Evolutionary conservation across 2,329 filamentous ascomycete genomes (phyloP).

Genomic region (Exophiala oligosperma): DNA sequence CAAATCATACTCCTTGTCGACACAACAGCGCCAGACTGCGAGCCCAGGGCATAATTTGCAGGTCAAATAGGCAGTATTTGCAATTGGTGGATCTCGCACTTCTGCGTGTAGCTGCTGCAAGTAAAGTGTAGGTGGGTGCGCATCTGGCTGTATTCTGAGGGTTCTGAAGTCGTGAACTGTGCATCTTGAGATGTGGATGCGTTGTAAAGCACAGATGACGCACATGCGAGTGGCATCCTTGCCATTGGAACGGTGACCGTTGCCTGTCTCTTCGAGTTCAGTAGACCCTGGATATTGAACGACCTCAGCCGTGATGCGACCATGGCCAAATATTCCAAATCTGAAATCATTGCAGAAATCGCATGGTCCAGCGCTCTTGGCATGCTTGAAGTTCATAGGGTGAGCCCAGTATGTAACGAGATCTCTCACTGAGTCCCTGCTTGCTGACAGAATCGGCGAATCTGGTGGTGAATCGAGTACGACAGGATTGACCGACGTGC

Average conservation of each 20-base stretch:
- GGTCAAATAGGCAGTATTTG: conserved; percentile 6
- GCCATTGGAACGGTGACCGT: conserved; percentile 18
- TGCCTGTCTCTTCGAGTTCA: conserved; percentile 18
- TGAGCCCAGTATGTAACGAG: conserved; percentile 27
- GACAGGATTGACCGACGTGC: conserved; percentile 8
- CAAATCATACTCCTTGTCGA: conserved; percentile 17
- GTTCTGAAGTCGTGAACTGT: conserved; percentile 6
- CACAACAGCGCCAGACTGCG: conserved; percentile 24
- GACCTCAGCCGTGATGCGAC: conserved; percentile 16
- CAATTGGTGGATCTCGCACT: conserved; percentile 1
- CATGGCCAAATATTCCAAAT: conserved; percentile 27
- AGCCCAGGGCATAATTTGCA: conserved; percentile 24
- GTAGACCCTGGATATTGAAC: conserved; percentile 6
- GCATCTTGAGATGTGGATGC: conserved; percentile 27
- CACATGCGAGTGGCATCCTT: conserved; percentile 28
- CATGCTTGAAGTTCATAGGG: conserved; percentile 28
- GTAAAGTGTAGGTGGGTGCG: conserved; percentile 1
- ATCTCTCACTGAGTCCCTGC: not conserved
- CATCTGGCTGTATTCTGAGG: not conserved
- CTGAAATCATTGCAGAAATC: conserved; percentile 29
- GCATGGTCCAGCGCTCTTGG: conserved; percentile 6
- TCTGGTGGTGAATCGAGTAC: conserved; percentile 12
- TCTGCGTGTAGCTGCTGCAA: conserved; percentile 4
- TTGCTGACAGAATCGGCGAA: not conserved
- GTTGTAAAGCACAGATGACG: conserved; percentile 22